These are phyloP conservation scores for Umbelopsis ramanniana DNA, from an alignment of 192 early-diverging fungal species.

Conservation along the genomic window DNA sequence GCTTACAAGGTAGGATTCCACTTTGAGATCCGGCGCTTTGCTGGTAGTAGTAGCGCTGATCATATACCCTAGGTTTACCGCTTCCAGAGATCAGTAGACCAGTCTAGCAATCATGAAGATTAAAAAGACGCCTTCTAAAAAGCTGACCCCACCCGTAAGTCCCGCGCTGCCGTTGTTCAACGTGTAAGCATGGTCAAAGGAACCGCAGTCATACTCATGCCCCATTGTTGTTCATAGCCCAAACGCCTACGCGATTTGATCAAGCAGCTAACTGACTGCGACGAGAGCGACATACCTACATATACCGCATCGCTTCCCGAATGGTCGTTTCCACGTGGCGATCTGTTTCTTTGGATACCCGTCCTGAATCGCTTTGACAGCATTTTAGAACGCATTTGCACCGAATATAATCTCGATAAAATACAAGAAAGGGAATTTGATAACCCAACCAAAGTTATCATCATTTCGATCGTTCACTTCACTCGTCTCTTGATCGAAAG, in stretches of 20 bases:
- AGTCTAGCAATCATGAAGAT: slow-evolving; percentile 52
- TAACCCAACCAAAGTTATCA: slow-evolving; percentile 51
- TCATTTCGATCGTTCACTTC: slow-evolving; percentile 75
- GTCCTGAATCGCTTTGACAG: slow-evolving; percentile 93
- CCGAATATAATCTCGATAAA: slow-evolving; percentile 65
- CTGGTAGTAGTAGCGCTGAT: too few relatives aligned
- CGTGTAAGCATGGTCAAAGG: too few relatives aligned
- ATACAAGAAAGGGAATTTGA: slow-evolving; percentile 69
- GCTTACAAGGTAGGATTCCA: too few relatives aligned
- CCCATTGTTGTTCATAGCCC: slow-evolving; percentile 43
- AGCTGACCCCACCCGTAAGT: slow-evolving; percentile 63
- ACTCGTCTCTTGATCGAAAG: slow-evolving; percentile 88
- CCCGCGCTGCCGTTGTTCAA: too few relatives aligned
- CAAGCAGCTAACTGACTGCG: slow-evolving; percentile 51
- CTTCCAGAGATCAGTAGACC: neutral
- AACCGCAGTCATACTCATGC: slow-evolving; percentile 6
- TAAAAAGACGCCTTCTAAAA: slow-evolving; percentile 67
- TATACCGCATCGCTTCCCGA: slow-evolving; percentile 54
- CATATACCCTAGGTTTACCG: neutral
- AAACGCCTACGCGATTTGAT: slow-evolving; percentile 56
- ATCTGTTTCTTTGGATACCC: slow-evolving; percentile 94
- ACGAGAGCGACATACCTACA: slow-evolving; percentile 60
- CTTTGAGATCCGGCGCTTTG: too few relatives aligned
- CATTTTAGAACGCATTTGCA: slow-evolving; percentile 70
- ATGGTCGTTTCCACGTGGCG: slow-evolving; percentile 87